Evolutionary conservation across 179 eudicot species (phyloP), one percentile per base, ranked within the genome.

Genomic region (Sideroxylon spinosum): DNA sequence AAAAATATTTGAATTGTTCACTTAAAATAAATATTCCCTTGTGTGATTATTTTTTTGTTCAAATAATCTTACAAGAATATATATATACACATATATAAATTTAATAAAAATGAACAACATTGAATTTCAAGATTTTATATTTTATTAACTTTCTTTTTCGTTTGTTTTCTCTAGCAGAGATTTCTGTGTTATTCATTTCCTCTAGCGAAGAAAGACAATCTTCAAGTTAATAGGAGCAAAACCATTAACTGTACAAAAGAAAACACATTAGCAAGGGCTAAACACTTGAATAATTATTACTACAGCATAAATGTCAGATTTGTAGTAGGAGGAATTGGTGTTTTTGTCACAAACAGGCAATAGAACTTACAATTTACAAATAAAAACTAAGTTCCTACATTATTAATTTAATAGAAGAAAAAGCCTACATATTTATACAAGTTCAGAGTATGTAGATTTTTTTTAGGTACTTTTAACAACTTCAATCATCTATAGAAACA

Each of bases 171-270:
- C n/a, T n/a, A n/a, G n/a, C n/a, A n/a, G n/a, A n/a, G n/a, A n/a
- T n/a, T n/a, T n/a, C n/a, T n/a, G n/a, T n/a, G n/a, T n/a, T n/a
- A n/a, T n/a, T n/a, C n/a, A n/a, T n/a, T n/a, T n/a, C n/a, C n/a
- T n/a, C n/a, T n/a, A n/a, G n/a, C n/a, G 98, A 76, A 95, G 93
- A 82, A 95, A 95, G 78, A 88, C 97, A 68, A 89, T 80, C 91
- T 90, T 91, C 86, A 95, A 86, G 87, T 82, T 88, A 56, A 95
- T 85, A 80, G 88, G 85, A 23, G 89, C 88, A 80, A 77, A 73
- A 60, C 82, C 84, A 73, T 84, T 76, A 76, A 84, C 98, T 94
- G 94, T 71, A 66, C 82, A 84, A 65, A 44, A 74, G 55, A 74
- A 79, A 52, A 81, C 59, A 75, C 13, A 61, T 44, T 14, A 59